phyloP scores from a whole-genome alignment of 2,329 filamentous ascomycete genomes.

The Exophiala mesophila region DNA sequence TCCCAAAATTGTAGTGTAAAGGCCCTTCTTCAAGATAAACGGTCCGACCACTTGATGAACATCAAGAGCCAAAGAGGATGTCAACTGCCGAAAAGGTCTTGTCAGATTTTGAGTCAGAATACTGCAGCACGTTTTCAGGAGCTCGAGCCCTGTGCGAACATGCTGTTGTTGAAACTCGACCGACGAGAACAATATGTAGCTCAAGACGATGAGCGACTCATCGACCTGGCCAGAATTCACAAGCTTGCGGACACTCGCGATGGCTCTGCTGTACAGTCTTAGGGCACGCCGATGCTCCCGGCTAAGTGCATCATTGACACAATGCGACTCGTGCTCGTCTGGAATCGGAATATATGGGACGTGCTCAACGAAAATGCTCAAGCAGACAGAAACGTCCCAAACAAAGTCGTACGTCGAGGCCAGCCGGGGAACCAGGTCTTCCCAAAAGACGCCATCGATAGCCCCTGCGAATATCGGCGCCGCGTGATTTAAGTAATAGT shows the following conservation, averaged over 20 bases:
- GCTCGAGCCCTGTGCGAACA: slow-evolving; percentile 9
- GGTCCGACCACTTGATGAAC: slow-evolving; percentile 17
- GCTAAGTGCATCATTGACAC: slow-evolving; percentile 3
- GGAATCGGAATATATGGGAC: slow-evolving; percentile 6
- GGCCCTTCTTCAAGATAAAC: slow-evolving; percentile 15
- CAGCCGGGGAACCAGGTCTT: slow-evolving; percentile 15
- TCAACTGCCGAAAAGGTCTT: background rate
- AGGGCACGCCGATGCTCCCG: slow-evolving; percentile 15
- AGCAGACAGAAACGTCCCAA: slow-evolving; percentile 17
- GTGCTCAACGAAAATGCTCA: slow-evolving; percentile 16
- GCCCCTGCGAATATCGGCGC: slow-evolving; percentile 16
- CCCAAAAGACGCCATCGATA: slow-evolving; percentile 19
- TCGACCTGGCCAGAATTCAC: slow-evolving; percentile 10
- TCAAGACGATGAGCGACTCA: slow-evolving; percentile 14
- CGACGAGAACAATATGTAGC: slow-evolving; percentile 19
- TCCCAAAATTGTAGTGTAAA: slow-evolving; percentile 13
- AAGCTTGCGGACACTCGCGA: slow-evolving; percentile 10
- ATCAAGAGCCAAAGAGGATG: background rate
- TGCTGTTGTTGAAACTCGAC: slow-evolving; percentile 22
- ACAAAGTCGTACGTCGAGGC: slow-evolving; percentile 16
- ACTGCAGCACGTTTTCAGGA: slow-evolving; percentile 9
- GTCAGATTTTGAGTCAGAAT: slow-evolving; percentile 10
- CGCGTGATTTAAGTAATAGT: slow-evolving; percentile 13
- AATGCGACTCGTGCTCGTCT: background rate
- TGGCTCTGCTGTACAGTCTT: slow-evolving; percentile 17